These are phyloP conservation scores for Thelonectria blattea DNA, from an alignment of 2,329 filamentous ascomycete genomes.

Conservation along the genomic window DNA sequence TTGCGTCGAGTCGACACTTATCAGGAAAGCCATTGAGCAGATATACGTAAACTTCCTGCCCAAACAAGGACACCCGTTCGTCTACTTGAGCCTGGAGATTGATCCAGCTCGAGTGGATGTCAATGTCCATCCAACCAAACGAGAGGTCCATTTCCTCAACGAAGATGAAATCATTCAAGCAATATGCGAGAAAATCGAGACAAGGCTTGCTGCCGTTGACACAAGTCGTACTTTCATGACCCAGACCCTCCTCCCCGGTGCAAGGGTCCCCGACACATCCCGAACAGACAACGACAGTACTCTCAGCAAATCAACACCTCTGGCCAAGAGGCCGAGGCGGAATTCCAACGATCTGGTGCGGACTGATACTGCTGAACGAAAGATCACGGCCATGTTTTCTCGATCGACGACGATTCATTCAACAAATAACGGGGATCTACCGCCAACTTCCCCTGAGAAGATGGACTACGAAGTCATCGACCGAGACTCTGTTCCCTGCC, in stretches of 20 bases:
- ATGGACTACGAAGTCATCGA: constrained; percentile 75
- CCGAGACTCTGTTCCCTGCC: constrained; percentile 72
- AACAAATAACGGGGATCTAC: constrained; percentile 41
- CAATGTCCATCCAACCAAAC: constrained; percentile 96
- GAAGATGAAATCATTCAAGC: constrained; percentile 94
- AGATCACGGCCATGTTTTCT: constrained; percentile 92
- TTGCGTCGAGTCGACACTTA: constrained; percentile 84
- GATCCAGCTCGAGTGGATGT: constrained; percentile 93
- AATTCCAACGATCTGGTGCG: constrained; percentile 80
- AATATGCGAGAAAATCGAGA: constrained; percentile 80
- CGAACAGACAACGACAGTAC: constrained; percentile 39
- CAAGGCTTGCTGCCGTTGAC: constrained; percentile 83
- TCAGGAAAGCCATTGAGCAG: constrained; percentile 91
- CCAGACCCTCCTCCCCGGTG: constrained; percentile 83
- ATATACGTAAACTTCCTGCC: constrained; percentile 87
- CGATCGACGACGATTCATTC: constrained; percentile 53
- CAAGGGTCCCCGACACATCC: constrained; percentile 41
- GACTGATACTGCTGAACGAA: constrained; percentile 86
- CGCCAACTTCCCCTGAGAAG: constrained; percentile 51
- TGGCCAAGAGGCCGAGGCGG: constrained; percentile 48
- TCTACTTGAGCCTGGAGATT: constrained; percentile 91
- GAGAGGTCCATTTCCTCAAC: constrained; percentile 96
- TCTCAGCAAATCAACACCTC: constrained; percentile 44
- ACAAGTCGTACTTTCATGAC: constrained; percentile 94
- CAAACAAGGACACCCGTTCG: constrained; percentile 92